These are phyloP conservation scores for Aristolochia contorta DNA, from an alignment of 164 flowering plant genomes.

Conservation along the genomic window DNA sequence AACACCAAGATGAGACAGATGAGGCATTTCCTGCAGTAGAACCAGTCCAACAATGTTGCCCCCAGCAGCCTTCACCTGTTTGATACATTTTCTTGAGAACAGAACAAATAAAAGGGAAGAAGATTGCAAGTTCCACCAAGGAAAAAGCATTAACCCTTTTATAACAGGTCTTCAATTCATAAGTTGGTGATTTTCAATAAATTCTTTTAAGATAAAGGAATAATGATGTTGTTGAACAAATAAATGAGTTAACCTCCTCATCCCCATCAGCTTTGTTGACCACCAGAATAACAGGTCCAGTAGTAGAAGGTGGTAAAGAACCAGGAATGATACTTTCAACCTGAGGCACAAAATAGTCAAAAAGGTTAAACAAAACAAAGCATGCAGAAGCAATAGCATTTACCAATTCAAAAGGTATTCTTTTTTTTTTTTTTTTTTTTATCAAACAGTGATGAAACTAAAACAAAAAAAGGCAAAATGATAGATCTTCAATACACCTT, in stretches of 20 bases:
- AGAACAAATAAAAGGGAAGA: background rate
- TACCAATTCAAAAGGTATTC: too few relatives aligned
- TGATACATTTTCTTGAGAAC: background rate
- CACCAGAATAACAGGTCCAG: conserved; percentile 75
- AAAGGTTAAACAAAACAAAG: background rate
- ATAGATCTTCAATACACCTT: too few relatives aligned
- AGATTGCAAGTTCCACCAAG: too few relatives aligned
- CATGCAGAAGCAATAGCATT: too few relatives aligned
- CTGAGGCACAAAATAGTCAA: conserved; percentile 21
- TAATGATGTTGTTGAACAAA: background rate
- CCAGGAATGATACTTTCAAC: conserved; percentile 82
- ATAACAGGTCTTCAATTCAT: too few relatives aligned
- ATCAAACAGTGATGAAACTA: too few relatives aligned
- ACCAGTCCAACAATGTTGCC: conserved; percentile 67
- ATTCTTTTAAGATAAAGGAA: background rate
- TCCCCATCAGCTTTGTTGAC: conserved; percentile 96
- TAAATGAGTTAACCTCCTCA: conserved; percentile 60
- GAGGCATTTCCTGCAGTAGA: conserved; percentile 95
- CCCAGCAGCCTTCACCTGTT: conserved; percentile 86
- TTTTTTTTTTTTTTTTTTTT: too few relatives aligned
- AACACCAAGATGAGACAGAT: conserved; percentile 97
- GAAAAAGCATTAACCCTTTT: too few relatives aligned
- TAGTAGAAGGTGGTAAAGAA: conserved; percentile 43
- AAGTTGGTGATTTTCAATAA: too few relatives aligned
- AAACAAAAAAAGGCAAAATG: too few relatives aligned